phyloP scores from a whole-genome alignment of 2,329 filamentous ascomycete genomes.

The Hypoxylon sp. region DNA sequence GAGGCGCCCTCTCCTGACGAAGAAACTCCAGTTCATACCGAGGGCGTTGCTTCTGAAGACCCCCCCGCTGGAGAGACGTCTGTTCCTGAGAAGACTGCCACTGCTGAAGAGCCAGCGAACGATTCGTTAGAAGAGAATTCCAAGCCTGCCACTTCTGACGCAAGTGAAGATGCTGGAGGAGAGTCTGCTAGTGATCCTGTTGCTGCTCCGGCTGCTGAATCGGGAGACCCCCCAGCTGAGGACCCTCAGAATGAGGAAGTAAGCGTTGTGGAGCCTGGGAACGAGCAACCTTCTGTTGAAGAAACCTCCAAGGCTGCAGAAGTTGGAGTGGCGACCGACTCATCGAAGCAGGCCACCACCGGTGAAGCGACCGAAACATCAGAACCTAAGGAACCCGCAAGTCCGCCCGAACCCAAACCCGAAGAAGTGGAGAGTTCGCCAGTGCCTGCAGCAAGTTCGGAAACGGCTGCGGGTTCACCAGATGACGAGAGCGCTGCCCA shows the following conservation, averaged over 20 bases:
- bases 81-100: background rate
- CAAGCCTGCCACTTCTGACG: background rate
- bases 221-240: background rate
- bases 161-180: background rate
- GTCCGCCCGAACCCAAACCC: background rate
- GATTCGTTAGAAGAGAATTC: background rate
- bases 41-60: background rate
- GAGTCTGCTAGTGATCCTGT: background rate
- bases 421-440: background rate
- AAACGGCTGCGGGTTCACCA: constrained; percentile 3
- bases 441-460: background rate
- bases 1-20: background rate
- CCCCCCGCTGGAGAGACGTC: background rate
- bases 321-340: background rate
- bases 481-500: constrained; percentile 5
- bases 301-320: background rate
- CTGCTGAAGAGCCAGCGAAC: background rate
- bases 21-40: background rate
- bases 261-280: background rate
- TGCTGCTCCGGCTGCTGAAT: background rate
- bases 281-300: background rate
- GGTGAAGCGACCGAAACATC: constrained; percentile 3
- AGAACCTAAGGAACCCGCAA: background rate
- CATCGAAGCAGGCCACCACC: background rate
- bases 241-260: too few species aligned